Conservation (phyloP, 139 green algal genomes). For the Chlorella sp. region DNA sequence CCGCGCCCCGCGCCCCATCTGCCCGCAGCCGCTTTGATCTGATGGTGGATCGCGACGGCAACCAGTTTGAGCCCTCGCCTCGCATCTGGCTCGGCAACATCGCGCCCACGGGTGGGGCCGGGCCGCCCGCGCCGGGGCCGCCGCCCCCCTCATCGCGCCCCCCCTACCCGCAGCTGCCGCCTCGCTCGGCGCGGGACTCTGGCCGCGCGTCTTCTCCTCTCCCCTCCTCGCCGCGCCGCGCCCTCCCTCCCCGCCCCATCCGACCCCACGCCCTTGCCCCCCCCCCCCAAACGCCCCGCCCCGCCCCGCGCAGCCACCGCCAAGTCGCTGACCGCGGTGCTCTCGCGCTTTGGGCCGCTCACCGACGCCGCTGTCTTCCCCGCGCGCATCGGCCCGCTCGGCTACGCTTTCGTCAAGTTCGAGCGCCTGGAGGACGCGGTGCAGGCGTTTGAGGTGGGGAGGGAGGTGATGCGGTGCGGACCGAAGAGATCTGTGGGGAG, state of each 20-base stretch:
- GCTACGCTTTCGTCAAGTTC: slow-evolving; percentile 67
- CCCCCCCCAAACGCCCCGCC: too few relatives aligned
- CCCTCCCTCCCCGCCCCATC: too few relatives aligned
- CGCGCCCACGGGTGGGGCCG: slow-evolving; percentile 39
- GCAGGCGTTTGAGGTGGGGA: slow-evolving; percentile 32
- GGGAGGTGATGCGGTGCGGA: too few relatives aligned
- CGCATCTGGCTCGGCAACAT: slow-evolving; percentile 66
- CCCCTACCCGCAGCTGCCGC: too few relatives aligned
- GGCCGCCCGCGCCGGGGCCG: too few relatives aligned
- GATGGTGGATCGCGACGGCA: slow-evolving; percentile 31
- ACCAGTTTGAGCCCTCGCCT: slow-evolving; percentile 32
- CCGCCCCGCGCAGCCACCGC: slow-evolving; percentile 25
- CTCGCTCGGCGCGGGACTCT: too few relatives aligned
- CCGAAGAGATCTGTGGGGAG: too few relatives aligned
- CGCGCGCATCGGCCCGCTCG: slow-evolving; percentile 56
- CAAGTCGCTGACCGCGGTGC: slow-evolving; percentile 29
- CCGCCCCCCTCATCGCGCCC: too few relatives aligned
- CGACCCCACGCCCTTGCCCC: too few relatives aligned
- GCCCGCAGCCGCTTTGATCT: not conserved
- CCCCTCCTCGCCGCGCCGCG: too few relatives aligned
- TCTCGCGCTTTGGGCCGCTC: slow-evolving; percentile 44
- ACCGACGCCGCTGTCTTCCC: slow-evolving; percentile 59
- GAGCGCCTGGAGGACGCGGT: slow-evolving; percentile 48
- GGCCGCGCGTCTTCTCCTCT: too few relatives aligned
- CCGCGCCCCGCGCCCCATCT: not conserved